Base-by-base conservation (phyloP, 441 rosid species). In the Erysimum pusillum region DNA sequence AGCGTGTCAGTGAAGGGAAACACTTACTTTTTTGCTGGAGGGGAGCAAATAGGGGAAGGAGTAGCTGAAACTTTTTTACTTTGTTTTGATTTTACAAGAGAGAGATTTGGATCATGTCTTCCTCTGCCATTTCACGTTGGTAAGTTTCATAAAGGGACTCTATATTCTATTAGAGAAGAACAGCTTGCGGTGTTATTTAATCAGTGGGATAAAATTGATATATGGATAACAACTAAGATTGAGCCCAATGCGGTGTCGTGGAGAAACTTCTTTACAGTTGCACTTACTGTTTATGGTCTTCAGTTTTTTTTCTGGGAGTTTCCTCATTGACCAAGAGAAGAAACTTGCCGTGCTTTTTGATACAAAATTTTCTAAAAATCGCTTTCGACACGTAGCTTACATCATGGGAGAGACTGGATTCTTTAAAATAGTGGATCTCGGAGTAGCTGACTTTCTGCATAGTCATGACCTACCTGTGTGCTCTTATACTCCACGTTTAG, bases 241-340 rank as follows among this genome's bases (percentile, higher is more conserved):
- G 52, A 46, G 20, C 4, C 22, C 2, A 2, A 46, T 6, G 9
- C 4, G 18, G 4, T 46, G 10, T n/a, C 52, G 3, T 46, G 22
- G 52, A 46, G 22, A 20, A 46, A 46, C 10, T 46, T 46, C 4
- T n/a, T 15, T 1, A 46, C 52, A 15, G 9, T 46, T 41, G 45
- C 11, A 10, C 4, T 41, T n/a, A 45, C 18, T 45, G 2, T 0
- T 45, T 6, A 14, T n/a, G 2, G 6, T 3, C 4, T 9, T 45
- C 2, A 4, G 49, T 1, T 6, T 45, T 45, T 45, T 45, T 4
- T 2, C 7, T 14, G 6, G 7, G 49, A 45, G 17, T 45, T 45
- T 45, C 49, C n/a, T 45, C 49, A 45, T 45, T 45, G 49, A 45
- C 49, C 49, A 45, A 45, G 18, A 45, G 49, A 45, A 45, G 49